These are phyloP conservation scores for Spergularia bocconei DNA, from an alignment of 148 eudicot species.

Conservation along the genomic window DNA sequence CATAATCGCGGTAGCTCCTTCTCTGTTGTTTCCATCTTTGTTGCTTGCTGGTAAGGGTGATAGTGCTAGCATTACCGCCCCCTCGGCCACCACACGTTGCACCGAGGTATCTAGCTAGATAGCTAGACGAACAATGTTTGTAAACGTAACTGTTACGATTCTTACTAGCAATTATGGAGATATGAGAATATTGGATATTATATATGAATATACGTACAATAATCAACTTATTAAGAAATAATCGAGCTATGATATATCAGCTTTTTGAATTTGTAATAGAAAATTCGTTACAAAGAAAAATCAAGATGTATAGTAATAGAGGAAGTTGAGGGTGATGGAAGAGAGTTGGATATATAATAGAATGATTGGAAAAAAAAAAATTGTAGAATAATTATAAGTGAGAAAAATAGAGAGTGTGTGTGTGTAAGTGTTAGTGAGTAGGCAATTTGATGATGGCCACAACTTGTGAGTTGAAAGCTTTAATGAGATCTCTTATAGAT, in stretches of 20 bases:
- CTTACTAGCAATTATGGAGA: too few relatives aligned
- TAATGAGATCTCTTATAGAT: constrained; percentile 24
- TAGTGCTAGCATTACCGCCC: constrained; percentile 42
- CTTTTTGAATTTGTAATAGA: too few relatives aligned
- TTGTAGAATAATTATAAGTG: background rate
- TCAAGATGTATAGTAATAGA: background rate
- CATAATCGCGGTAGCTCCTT: constrained; percentile 5
- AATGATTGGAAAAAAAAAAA: background rate
- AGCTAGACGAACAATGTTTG: too few relatives aligned
- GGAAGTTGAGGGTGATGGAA: background rate
- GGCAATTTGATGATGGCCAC: constrained; percentile 32
- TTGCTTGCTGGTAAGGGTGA: constrained; percentile 35
- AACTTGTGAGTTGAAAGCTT: constrained; percentile 22
- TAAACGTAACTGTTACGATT: too few relatives aligned
- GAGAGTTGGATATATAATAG: background rate
- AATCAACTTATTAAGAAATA: too few relatives aligned
- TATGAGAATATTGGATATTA: too few relatives aligned
- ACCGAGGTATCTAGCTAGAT: background rate
- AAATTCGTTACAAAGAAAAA: too few relatives aligned
- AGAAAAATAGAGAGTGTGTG: constrained; percentile 19
- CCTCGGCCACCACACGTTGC: background rate
- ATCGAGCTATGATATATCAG: too few relatives aligned
- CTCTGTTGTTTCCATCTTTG: constrained; percentile 34
- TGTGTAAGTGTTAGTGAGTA: constrained; percentile 8
- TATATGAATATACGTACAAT: too few relatives aligned